Evolutionary conservation across 192 early-diverging fungal species (phyloP).

Genomic region (Entomortierella lignicola): DNA sequence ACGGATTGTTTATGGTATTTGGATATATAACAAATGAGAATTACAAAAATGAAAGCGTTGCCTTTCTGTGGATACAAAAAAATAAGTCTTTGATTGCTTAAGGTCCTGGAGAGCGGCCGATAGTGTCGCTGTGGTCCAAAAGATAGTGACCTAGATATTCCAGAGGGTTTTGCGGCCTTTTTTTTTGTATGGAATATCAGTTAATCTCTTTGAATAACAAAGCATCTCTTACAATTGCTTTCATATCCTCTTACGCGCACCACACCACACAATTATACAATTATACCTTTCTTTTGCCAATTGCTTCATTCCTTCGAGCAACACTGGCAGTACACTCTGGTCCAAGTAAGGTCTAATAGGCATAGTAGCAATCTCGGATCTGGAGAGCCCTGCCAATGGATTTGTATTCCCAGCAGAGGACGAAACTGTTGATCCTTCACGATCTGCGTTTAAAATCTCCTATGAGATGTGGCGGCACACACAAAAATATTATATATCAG

Average conservation of each 20-base stretch:
- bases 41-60: too few relatives aligned
- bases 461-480: not conserved
- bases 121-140: constrained; percentile 42
- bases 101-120: constrained; percentile 45
- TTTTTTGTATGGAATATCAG: not conserved
- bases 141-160: constrained; percentile 60
- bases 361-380: constrained; percentile 35
- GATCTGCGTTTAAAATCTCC: constrained; percentile 44
- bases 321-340: constrained; percentile 61
- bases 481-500: not conserved
- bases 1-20: too few relatives aligned
- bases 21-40: too few relatives aligned
- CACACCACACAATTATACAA: too few relatives aligned
- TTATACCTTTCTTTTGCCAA: constrained; percentile 62
- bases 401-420: constrained; percentile 28
- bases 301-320: constrained; percentile 65
- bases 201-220: not conserved
- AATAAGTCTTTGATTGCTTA: constrained; percentile 2
- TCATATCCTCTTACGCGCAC: too few relatives aligned
- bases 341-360: constrained; percentile 63
- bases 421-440: constrained; percentile 39
- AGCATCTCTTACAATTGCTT: not conserved
- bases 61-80: too few relatives aligned
- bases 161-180: constrained; percentile 60
- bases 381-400: constrained; percentile 38